These are phyloP conservation scores for Debaryomyces robertsiae DNA, from an alignment of 1,139 yeast genomes.

Conservation along the genomic window DNA sequence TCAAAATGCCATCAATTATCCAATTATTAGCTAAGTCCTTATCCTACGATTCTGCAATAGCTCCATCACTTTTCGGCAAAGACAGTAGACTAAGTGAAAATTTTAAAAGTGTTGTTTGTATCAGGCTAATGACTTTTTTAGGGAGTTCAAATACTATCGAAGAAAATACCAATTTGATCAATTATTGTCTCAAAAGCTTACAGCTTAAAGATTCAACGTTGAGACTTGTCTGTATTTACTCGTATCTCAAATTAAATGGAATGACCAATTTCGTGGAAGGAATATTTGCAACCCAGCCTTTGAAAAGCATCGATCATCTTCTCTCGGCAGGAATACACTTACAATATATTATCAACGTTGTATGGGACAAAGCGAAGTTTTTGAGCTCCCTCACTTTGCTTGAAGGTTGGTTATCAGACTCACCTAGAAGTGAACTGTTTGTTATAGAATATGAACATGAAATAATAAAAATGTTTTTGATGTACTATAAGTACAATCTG, in stretches of 20 bases:
- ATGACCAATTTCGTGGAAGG: slow-evolving; percentile 18
- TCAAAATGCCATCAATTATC: slow-evolving; percentile 14
- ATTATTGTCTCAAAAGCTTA: slow-evolving; percentile 18
- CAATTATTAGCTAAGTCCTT: slow-evolving; percentile 18
- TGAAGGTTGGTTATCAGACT: slow-evolving; percentile 13
- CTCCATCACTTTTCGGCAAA: slow-evolving; percentile 3
- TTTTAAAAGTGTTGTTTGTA: slow-evolving; percentile 10
- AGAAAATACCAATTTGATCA: slow-evolving; percentile 18
- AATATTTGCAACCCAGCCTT: background rate
- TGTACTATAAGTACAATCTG: slow-evolving; percentile 40
- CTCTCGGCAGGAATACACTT: slow-evolving; percentile 24
- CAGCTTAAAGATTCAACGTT: slow-evolving; percentile 15
- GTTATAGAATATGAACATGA: slow-evolving; percentile 26
- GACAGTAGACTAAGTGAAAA: slow-evolving; percentile 11
- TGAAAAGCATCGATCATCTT: slow-evolving; percentile 13
- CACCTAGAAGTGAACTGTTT: slow-evolving; percentile 4
- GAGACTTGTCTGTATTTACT: slow-evolving; percentile 18
- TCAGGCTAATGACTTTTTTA: slow-evolving; percentile 10
- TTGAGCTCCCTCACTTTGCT: slow-evolving; percentile 16
- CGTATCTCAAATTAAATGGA: slow-evolving; percentile 27
- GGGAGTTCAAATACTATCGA: slow-evolving; percentile 16
- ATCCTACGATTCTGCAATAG: slow-evolving; percentile 1
- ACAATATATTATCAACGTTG: slow-evolving; percentile 22
- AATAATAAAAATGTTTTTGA: slow-evolving; percentile 32
- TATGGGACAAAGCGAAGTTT: slow-evolving; percentile 24